Evolutionary conservation across 495 filamentous ascomycete genomes (phyloP), one percentile per base, ranked within the genome.

Genomic region (Tuber melanosporum): DNA sequence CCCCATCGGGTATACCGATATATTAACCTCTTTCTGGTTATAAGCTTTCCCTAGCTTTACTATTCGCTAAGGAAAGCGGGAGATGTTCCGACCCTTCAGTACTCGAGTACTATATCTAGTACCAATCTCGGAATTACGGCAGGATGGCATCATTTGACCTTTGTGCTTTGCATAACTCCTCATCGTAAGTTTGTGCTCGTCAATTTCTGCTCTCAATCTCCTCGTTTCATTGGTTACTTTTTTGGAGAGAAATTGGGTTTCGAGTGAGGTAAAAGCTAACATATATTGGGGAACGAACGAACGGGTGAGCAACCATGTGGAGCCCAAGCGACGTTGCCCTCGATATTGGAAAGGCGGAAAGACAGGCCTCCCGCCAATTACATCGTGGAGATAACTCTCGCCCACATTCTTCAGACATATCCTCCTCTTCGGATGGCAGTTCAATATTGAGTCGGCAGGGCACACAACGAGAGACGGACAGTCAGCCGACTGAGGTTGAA

Each of bases 341-440:
- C 43, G 75, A 74, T 77, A 77, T 79, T 42, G 75, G 77, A 74
- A 71, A 74, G 22, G 77, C 77, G 17, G 74, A 78, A 44, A 71
- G 70, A 43, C 77, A 79, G 70, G 77, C 77, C 15, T 78, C 77
- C 57, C n/a, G 43, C 19, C 71, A 74, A 41, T 42, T 52, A 8
- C 47, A 42, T 42, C 39, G 41, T 45, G 76, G 26, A 66, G 57
- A 41, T 14, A 45, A 62, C 46, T 73, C 73, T 70, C 42, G 45
- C 22, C 47, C 75, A 10, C 62, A 72, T 26, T 79, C 71, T 32
- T 74, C 71, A n/a, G 36, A 46, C 22, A n/a, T 26, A 26, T 26
- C 52, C 52, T 32, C n/a, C 52, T 73, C 77, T 22, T 41, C 71
- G 41, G 71, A 73, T 15, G 46, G 62, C 41, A 62, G 72, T 22